These are phyloP conservation scores for Asterochloris sp. DNA, from an alignment of 139 green algal genomes.

Conservation along the genomic window DNA sequence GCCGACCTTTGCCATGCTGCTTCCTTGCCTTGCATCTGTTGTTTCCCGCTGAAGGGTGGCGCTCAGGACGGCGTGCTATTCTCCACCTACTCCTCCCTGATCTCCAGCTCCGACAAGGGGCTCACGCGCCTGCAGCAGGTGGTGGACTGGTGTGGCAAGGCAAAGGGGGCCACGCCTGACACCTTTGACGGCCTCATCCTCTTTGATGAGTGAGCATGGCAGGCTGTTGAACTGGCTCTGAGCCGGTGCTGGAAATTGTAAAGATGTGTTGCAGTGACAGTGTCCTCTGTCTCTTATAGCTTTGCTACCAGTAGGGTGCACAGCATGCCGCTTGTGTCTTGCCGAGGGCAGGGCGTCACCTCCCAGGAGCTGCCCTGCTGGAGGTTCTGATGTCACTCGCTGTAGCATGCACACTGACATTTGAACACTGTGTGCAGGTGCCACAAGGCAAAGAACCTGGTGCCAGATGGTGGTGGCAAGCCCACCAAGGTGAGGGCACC, in stretches of 20 bases:
- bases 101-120: slow-evolving; percentile 27
- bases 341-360: too few species aligned
- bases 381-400: too few species aligned
- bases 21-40: too few species aligned
- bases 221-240: too few species aligned
- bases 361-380: too few species aligned
- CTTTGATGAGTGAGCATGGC: slow-evolving; percentile 40
- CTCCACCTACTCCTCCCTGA: slow-evolving; percentile 36
- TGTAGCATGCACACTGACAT: too few species aligned
- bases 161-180: not conserved
- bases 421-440: slow-evolving; percentile 1
- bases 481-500: slow-evolving; percentile 50
- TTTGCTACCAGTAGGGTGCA: too few species aligned
- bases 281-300: too few species aligned
- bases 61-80: slow-evolving; percentile 36
- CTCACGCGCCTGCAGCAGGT: slow-evolving; percentile 51
- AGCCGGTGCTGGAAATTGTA: too few species aligned
- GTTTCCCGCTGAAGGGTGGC: not conserved
- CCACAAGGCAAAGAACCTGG: slow-evolving; percentile 66
- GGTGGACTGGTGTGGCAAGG: slow-evolving; percentile 40
- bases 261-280: too few species aligned
- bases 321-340: too few species aligned
- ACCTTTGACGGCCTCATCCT: slow-evolving; percentile 57
- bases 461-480: slow-evolving; percentile 47
- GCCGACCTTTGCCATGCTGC: too few species aligned